These are phyloP conservation scores for Phaeosphaeria sp. DNA, from an alignment of 2,329 filamentous ascomycete species.

Conservation along the genomic window DNA sequence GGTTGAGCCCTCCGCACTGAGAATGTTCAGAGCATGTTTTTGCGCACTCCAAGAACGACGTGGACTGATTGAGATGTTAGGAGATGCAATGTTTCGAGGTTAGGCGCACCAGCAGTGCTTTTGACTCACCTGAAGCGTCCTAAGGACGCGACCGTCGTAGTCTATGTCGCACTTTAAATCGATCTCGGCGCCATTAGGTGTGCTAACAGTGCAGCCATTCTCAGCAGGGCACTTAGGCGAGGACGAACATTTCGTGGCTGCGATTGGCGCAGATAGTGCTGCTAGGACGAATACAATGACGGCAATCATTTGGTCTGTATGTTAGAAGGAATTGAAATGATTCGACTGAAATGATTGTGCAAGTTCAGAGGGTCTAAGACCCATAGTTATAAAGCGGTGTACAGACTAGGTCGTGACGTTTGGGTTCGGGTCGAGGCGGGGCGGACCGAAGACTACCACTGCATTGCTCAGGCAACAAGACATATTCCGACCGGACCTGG, in stretches of 20 bases:
- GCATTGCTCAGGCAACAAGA: neutral
- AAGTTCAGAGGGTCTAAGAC: neutral
- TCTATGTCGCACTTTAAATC: slow-evolving; percentile 14
- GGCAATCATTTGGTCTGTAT: neutral
- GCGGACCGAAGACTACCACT: neutral
- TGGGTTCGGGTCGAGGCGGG: neutral
- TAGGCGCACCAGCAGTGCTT: neutral
- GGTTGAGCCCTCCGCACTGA: slow-evolving; percentile 13
- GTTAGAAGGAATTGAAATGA: neutral
- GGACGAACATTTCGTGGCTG: neutral
- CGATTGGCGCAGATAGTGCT: neutral
- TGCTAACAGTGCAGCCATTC: slow-evolving; percentile 12
- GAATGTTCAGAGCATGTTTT: slow-evolving; percentile 11
- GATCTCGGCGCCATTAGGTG: slow-evolving; percentile 14
- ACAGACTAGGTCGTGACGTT: neutral
- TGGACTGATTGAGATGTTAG: slow-evolving; percentile 5
- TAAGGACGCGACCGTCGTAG: slow-evolving; percentile 13
- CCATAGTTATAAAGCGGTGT: neutral
- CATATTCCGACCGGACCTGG: neutral
- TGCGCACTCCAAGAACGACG: slow-evolving; percentile 11
- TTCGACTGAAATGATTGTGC: neutral
- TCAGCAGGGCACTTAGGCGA: slow-evolving; percentile 15
- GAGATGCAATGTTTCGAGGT: neutral
- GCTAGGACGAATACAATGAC: neutral
- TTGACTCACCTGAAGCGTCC: slow-evolving; percentile 1